Evolutionary conservation across 2,329 filamentous ascomycete genomes (phyloP).

Genomic region (Scopulariopsis brevicaulis): DNA sequence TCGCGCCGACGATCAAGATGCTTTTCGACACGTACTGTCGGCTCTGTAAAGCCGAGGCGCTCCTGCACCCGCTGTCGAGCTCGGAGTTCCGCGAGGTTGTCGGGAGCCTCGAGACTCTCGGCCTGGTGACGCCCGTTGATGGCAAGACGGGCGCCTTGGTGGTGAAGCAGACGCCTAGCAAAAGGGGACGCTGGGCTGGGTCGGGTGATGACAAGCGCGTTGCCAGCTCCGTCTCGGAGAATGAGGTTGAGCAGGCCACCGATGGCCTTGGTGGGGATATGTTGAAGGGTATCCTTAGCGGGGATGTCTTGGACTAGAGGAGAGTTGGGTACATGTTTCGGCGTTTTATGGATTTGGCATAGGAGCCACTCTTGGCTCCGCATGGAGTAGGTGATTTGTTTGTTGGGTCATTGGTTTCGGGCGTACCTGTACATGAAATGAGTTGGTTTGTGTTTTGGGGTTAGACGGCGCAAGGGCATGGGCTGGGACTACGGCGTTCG

Average conservation of each 20-base stretch:
- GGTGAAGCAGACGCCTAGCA: constrained; percentile 57
- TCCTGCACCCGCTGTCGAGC: constrained; percentile 77
- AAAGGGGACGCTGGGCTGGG: constrained; percentile 46
- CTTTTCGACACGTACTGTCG: constrained; percentile 75
- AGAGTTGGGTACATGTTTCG: not conserved
- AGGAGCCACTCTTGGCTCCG: not conserved
- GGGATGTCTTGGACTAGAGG: constrained; percentile 42
- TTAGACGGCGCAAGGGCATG: not conserved
- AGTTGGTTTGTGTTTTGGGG: not conserved
- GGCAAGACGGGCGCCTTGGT: constrained; percentile 59
- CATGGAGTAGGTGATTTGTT: not conserved
- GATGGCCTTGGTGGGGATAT: constrained; percentile 51
- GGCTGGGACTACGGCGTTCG: not conserved
- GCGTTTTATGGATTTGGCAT: not conserved
- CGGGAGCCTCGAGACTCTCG: constrained; percentile 78
- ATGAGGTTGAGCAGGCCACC: constrained; percentile 63
- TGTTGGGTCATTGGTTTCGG: not conserved
- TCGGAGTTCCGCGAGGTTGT: constrained; percentile 94
- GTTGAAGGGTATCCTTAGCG: constrained; percentile 49
- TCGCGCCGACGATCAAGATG: constrained; percentile 70
- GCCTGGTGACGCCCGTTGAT: constrained; percentile 60
- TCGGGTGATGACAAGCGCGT: constrained; percentile 64
- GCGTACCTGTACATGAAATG: not conserved
- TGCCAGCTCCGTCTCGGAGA: constrained; percentile 68
- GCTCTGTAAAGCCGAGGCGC: constrained; percentile 77